phyloP scores from a whole-genome alignment of 2,329 filamentous ascomycete species.

The Ophiocordyceps camponoti-rufipedis region DNA sequence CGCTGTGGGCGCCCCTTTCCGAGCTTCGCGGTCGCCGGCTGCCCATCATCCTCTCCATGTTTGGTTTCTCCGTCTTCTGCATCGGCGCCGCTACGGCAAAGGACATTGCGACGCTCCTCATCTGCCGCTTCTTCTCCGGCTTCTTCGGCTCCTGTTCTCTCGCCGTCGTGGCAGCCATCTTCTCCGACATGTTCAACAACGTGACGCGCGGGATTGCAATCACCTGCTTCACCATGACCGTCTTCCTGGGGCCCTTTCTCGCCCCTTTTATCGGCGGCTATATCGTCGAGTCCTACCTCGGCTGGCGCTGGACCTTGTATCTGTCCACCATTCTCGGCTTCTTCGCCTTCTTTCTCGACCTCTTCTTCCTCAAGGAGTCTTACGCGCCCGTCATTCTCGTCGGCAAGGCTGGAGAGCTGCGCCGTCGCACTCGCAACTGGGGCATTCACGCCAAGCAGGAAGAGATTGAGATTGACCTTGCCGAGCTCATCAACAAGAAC shows the following conservation, averaged over 20 bases:
- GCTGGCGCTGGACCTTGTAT: constrained; percentile 61
- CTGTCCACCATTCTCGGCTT: constrained; percentile 44
- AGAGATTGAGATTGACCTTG: constrained; percentile 49
- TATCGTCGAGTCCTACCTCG: constrained; percentile 41
- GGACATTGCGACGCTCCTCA: constrained; percentile 49
- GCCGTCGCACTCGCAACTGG: constrained; percentile 48
- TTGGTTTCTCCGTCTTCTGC: constrained; percentile 52
- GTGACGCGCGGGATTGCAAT: constrained; percentile 33
- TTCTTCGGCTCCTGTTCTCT: constrained; percentile 54
- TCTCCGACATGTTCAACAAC: constrained; percentile 55
- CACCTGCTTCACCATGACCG: constrained; percentile 24
- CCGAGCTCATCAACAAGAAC: constrained; percentile 46
- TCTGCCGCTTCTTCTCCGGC: constrained; percentile 57
- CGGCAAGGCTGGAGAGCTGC: constrained; percentile 39
- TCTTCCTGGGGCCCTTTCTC: constrained; percentile 49
- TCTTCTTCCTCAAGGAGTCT: constrained; percentile 49
- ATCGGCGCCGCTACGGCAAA: constrained; percentile 46
- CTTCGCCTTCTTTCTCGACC: constrained; percentile 35
- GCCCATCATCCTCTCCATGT: constrained; percentile 41
- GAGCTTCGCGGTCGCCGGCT: constrained; percentile 51
- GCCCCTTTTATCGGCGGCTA: constrained; percentile 54
- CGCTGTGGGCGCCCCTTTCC: constrained; percentile 54
- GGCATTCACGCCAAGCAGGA: constrained; percentile 55
- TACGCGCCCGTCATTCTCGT: constrained; percentile 51
- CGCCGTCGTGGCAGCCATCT: constrained; percentile 51